These are phyloP conservation scores for Davidsoniella australis DNA, from an alignment of 2,329 filamentous ascomycete species.

Conservation along the genomic window DNA sequence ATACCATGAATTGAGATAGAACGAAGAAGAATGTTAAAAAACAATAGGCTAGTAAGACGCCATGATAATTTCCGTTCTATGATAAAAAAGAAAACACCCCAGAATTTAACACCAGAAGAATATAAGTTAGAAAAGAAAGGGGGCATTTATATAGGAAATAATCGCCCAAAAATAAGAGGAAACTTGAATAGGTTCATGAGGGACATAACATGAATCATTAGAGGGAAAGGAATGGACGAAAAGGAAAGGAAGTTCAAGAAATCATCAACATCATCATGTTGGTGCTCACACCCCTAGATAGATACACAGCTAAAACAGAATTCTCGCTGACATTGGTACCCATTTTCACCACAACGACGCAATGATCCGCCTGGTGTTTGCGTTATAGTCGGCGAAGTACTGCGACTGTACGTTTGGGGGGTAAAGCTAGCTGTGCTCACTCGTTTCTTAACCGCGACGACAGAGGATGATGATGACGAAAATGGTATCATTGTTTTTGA, in stretches of 20 bases:
- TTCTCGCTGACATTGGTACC: slow-evolving; percentile 36
- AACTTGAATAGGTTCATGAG: neutral
- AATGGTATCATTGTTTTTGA: neutral
- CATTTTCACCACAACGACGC: slow-evolving; percentile 36
- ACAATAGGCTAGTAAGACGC: too few species aligned
- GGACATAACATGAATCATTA: neutral
- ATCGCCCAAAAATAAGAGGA: neutral
- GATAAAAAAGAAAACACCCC: too few species aligned
- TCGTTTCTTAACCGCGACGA: slow-evolving; percentile 3
- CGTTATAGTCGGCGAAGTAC: slow-evolving; percentile 15
- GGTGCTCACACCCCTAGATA: neutral
- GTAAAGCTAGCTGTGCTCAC: slow-evolving; percentile 5
- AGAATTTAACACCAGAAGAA: too few species aligned
- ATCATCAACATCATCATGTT: neutral
- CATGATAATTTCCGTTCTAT: too few species aligned
- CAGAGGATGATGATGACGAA: neutral
- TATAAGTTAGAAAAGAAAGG: too few species aligned
- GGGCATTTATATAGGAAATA: too few species aligned
- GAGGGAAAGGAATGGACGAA: neutral
- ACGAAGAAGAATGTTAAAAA: too few species aligned
- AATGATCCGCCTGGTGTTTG: slow-evolving; percentile 33
- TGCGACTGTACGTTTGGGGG: neutral
- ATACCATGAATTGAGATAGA: too few species aligned
- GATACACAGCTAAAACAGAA: slow-evolving; percentile 43
- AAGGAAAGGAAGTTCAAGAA: neutral